Conservation (phyloP, 805 yeast genomes). For the Metschnikowia reukaufii region DNA sequence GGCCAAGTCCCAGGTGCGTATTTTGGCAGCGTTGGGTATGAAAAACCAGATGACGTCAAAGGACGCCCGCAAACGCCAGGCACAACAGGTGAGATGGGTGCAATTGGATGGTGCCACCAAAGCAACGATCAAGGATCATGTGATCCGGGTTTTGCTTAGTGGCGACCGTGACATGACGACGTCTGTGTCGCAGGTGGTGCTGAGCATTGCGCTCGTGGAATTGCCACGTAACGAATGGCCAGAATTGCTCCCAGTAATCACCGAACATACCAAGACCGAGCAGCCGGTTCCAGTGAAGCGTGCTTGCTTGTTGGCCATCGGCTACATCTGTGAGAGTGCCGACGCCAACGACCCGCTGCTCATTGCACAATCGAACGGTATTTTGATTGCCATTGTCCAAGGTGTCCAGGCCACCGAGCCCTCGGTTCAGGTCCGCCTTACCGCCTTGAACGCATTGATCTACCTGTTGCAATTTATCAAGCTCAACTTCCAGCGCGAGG, state of each 20-base stretch:
- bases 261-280: slow-evolving; percentile 79
- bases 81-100: slow-evolving; percentile 75
- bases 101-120: slow-evolving; percentile 55
- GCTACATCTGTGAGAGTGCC: slow-evolving; percentile 93
- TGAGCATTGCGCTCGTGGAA: slow-evolving; percentile 96
- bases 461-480: slow-evolving; percentile 88
- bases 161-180: slow-evolving; percentile 77
- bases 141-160: slow-evolving; percentile 60
- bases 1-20: slow-evolving; percentile 76
- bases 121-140: slow-evolving; percentile 60
- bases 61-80: slow-evolving; percentile 56
- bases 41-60: slow-evolving; percentile 89
- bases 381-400: slow-evolving; percentile 92
- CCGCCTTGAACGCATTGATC: slow-evolving; percentile 90
- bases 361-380: slow-evolving; percentile 84
- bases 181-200: slow-evolving; percentile 89
- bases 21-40: slow-evolving; percentile 84
- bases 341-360: slow-evolving; percentile 80
- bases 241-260: slow-evolving; percentile 77
- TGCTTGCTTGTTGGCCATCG: slow-evolving; percentile 84
- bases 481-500: slow-evolving; percentile 85
- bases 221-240: slow-evolving; percentile 88
- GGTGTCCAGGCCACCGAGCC: slow-evolving; percentile 89
- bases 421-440: slow-evolving; percentile 69
- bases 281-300: slow-evolving; percentile 79